Base-by-base conservation (phyloP, 2,329 filamentous ascomycete genomes). In the Aspergillus phoenicis region DNA sequence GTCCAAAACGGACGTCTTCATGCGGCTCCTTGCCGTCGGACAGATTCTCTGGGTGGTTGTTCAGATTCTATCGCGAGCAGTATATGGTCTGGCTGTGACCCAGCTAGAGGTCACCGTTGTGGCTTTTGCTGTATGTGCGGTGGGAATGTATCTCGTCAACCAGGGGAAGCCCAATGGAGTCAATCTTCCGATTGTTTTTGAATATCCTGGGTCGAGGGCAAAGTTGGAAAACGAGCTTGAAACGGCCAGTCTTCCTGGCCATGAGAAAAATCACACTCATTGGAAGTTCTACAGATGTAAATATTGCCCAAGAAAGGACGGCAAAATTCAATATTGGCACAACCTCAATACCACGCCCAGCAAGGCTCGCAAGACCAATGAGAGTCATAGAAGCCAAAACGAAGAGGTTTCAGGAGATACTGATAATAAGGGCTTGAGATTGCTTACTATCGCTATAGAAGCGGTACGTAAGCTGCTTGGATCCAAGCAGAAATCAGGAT, bases 181-280 rank as follows among this genome's bases (percentile, higher is more conserved):
- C 17, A 11, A 22, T 4, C 3, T 43, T 20, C 41, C 41, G 8
- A 22, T 43, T 3, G 8, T 43, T 7, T 43, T 43, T 8, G 17
- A 22, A 2, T 43, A 43, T 11, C 4, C 8, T 5, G 41, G 17
- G 41, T 1, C 39, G 4, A 43, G 5, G 15, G 3, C 11, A 4
- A 8, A 10, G 15, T 7, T 43, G 8, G 1, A 2, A 10, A 20
- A 10, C 4, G 8, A 20, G 3, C n/a, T 43, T 1, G 3, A 22
- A 5, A 5, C 11, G 0, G 5, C 17, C 8, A 1, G 0, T 4
- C 11, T 43, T 2, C 39, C 39, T 10, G 20, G 11, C 2, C n/a
- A 3, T 20, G 10, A 8, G 8, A 10, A 5, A 5, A 20, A 20
- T 5, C 39, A 43, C 39, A 43, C 4, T 1, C 10, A 20, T 7